These are phyloP conservation scores for Flaveria robusta DNA, from an alignment of 129 eudicot species.

Conservation along the genomic window DNA sequence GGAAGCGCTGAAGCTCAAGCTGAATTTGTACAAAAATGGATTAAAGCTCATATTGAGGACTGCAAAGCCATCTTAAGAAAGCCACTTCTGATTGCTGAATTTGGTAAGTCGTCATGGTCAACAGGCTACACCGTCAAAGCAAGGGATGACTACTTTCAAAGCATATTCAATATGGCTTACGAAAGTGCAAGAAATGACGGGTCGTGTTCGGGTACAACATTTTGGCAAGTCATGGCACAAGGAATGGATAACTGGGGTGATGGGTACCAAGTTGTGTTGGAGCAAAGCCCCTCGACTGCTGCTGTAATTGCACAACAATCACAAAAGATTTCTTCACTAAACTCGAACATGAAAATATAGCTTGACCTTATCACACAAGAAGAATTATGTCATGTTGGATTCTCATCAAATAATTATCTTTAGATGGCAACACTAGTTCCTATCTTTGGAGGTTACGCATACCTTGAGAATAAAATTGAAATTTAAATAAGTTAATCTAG, in stretches of 20 bases:
- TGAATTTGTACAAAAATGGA: conserved; percentile 38
- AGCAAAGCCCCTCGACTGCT: conserved; percentile 42
- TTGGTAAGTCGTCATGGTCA: conserved; percentile 40
- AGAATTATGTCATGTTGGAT: neutral
- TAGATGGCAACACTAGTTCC: neutral
- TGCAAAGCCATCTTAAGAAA: conserved; percentile 30
- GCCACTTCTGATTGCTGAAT: conserved; percentile 39
- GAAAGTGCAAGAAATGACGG: conserved; percentile 41
- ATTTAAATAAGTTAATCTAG: neutral
- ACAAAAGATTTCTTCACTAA: conserved; percentile 32
- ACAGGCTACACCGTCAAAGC: conserved; percentile 27
- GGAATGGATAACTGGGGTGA: conserved; percentile 57
- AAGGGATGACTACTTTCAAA: conserved; percentile 33
- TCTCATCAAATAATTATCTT: neutral
- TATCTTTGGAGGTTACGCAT: too few relatives aligned
- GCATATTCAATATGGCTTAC: conserved; percentile 32
- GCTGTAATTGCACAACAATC: conserved; percentile 39
- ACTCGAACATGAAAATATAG: neutral
- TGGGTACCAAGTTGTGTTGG: conserved; percentile 51
- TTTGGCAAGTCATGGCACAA: conserved; percentile 53
- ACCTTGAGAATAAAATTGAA: neutral
- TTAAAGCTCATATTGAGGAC: conserved; percentile 39
- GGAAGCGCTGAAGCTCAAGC: conserved; percentile 32
- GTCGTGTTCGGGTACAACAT: conserved; percentile 42
- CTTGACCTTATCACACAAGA: neutral